Evolutionary conservation across 805 yeast genomes (phyloP), one percentile per base, ranked within the genome.

Genomic region (Metschnikowia cerradonensis): DNA sequence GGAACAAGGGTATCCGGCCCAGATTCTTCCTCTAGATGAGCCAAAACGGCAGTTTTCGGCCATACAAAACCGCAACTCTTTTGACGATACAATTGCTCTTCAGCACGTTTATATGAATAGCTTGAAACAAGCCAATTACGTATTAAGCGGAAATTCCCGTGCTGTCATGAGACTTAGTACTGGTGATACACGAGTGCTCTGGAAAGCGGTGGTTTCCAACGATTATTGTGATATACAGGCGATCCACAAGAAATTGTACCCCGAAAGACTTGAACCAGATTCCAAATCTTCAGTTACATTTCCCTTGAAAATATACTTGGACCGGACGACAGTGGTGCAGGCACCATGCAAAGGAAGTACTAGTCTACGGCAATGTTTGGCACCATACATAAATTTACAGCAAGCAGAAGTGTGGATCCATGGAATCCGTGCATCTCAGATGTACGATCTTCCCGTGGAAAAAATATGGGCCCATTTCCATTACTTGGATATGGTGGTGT

Each of bases 81-180:
- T 26, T 26, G 30, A 26, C 10, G 11, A 26, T 8, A 26, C 30
- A 26, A 26, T 26, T 19, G 31, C 41, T 11, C 56, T 81, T 51
- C 74, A 67, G 41, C 78, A 76, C 46, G 76, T 80, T 45, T 84
- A 94, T 84, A 70, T 83, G 53, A 90, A 92, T 62, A 90, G 83
- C 52, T 68, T 90, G 63, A 92, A 94, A 60, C 97, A 92, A 61
- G 79, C 90, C 4, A 82, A 90, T 60, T 89, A 77, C 60, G 80
- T 90, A 0, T 65, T 87, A 35, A 82, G 84, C 56, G 96, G 96
- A 0, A 78, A 81, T n/a, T 77, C 96, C 5, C 89, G 86, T 53
- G 77, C 82, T 2, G 80, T 92, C n/a, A 86, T 92, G 96, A 75
- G 76, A 23, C 68, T 92, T 49, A 80, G 94, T 5, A 83, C 81